phyloP scores from a whole-genome alignment of 371 early-diverging fungal genomes.

The Mortierella sp. region DNA sequence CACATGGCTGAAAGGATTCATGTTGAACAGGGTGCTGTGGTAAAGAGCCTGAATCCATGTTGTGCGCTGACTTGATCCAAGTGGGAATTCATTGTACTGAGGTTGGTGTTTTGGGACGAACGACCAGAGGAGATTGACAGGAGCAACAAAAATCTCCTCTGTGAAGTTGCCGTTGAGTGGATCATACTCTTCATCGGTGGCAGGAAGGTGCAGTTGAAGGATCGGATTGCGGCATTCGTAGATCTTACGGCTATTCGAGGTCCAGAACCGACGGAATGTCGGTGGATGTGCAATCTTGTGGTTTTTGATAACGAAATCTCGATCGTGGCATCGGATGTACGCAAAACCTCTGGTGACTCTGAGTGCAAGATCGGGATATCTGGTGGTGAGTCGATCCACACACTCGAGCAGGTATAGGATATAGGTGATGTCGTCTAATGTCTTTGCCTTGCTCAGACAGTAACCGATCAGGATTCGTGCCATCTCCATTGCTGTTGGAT shows the following conservation, averaged over 20 bases:
- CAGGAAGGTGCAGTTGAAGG: constrained; percentile 13
- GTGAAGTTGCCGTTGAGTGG: constrained; percentile 15
- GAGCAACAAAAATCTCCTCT: constrained; percentile 13
- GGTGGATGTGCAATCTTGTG: constrained; percentile 28
- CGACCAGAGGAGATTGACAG: constrained; percentile 21
- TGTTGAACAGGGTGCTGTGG: too few species aligned
- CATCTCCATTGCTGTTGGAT: constrained; percentile 10
- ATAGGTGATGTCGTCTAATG: constrained; percentile 5
- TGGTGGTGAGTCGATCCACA: too few species aligned
- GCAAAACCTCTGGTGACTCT: too few species aligned
- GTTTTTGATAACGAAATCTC: constrained; percentile 19
- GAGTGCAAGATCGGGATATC: too few species aligned
- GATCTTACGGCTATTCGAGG: neutral
- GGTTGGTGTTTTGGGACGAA: too few species aligned
- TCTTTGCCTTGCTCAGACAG: constrained; percentile 12
- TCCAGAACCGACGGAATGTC: constrained; percentile 1
- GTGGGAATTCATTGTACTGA: too few species aligned
- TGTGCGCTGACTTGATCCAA: too few species aligned
- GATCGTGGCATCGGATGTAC: neutral
- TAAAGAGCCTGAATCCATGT: too few species aligned
- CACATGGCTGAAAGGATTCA: too few species aligned
- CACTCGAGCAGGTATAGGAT: too few species aligned
- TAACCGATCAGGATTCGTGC: constrained; percentile 18
- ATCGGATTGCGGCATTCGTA: constrained; percentile 17
- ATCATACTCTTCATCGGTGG: neutral